These are phyloP conservation scores for Ormosia emarginata DNA, from an alignment of 306 rosid species.

Conservation along the genomic window DNA sequence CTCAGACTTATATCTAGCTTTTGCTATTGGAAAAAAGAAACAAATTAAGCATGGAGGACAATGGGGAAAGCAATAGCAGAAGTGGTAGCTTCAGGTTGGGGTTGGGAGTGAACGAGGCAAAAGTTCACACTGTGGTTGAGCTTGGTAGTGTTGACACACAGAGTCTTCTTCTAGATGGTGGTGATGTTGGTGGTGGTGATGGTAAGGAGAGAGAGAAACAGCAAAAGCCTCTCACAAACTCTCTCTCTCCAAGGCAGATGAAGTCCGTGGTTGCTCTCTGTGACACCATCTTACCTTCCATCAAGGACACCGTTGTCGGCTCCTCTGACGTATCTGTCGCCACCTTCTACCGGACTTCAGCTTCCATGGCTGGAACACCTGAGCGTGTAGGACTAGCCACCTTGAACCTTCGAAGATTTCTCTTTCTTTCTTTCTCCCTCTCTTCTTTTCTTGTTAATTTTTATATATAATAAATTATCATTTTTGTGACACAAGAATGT, in stretches of 20 bases:
- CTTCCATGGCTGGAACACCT: slow-evolving; percentile 65
- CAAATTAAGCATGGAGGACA: slow-evolving; percentile 21
- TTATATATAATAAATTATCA: neutral
- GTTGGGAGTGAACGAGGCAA: slow-evolving; percentile 2
- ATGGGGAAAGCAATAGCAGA: slow-evolving; percentile 13
- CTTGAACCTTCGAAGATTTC: neutral
- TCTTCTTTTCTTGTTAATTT: neutral
- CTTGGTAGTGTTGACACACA: slow-evolving; percentile 19
- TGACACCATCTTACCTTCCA: slow-evolving; percentile 67
- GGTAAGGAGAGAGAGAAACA: neutral
- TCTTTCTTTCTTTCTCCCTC: neutral
- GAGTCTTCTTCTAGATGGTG: slow-evolving; percentile 13
- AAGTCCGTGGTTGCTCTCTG: slow-evolving; percentile 54
- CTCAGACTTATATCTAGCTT: neutral
- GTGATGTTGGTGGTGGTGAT: neutral
- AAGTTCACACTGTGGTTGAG: slow-evolving; percentile 38
- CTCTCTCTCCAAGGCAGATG: slow-evolving; percentile 60
- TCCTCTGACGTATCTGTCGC: slow-evolving; percentile 17
- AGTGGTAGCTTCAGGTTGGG: slow-evolving; percentile 18
- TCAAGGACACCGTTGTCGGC: neutral
- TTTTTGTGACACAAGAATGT: neutral
- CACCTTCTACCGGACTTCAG: slow-evolving; percentile 48
- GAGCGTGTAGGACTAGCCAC: slow-evolving; percentile 40
- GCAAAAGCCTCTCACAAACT: neutral
- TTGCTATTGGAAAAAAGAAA: neutral